These are phyloP conservation scores for Rosa lucieae DNA, from an alignment of 306 rosid species.

Conservation along the genomic window DNA sequence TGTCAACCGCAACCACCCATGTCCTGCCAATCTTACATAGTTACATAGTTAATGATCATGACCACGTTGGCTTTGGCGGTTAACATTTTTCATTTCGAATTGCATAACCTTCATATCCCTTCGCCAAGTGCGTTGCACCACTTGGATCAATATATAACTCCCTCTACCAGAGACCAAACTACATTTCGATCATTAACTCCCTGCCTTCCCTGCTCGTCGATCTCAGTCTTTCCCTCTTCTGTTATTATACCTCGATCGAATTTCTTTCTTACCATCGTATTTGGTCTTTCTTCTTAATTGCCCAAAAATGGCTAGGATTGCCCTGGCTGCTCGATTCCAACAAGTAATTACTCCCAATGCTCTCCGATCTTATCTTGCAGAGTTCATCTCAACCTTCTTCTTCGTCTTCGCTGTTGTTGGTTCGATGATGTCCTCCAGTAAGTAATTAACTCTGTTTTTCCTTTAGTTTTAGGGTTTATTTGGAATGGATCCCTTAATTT, in stretches of 20 bases:
- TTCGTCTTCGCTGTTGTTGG: slow-evolving; percentile 64
- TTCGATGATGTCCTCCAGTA: slow-evolving; percentile 75
- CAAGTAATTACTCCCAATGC: slow-evolving; percentile 59
- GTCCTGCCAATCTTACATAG: neutral
- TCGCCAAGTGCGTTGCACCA: slow-evolving; percentile 7
- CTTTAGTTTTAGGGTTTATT: neutral
- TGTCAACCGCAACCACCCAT: neutral
- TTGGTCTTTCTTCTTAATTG: neutral
- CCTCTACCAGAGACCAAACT: neutral
- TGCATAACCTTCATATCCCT: slow-evolving; percentile 9
- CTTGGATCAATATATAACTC: slow-evolving; percentile 6
- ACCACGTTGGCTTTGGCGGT: slow-evolving; percentile 14
- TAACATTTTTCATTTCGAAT: neutral
- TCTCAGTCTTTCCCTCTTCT: neutral
- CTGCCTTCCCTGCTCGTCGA: neutral
- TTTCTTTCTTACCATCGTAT: too few species aligned
- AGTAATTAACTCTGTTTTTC: slow-evolving; percentile 17
- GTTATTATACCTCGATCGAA: neutral
- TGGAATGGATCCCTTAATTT: neutral
- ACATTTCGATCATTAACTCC: neutral
- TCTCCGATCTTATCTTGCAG: slow-evolving; percentile 73
- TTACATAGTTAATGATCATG: too few species aligned
- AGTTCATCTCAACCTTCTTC: slow-evolving; percentile 89
- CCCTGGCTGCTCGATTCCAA: slow-evolving; percentile 45
- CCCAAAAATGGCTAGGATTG: slow-evolving; percentile 50